Base-by-base conservation (phyloP, 352 stramenopile species). In the Pythium chondricola region DNA sequence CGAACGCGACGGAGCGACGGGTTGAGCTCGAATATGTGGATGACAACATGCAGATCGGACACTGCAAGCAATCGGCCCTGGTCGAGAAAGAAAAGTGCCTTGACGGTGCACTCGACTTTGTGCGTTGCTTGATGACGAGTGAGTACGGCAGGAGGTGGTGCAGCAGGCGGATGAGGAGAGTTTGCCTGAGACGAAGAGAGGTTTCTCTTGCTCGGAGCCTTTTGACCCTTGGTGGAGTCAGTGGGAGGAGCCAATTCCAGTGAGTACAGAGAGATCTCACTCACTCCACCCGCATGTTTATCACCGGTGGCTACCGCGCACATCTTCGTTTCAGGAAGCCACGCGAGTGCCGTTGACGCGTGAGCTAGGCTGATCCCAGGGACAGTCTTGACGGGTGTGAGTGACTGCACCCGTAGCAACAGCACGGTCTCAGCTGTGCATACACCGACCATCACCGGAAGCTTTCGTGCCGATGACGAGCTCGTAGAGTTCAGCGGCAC, bases 1-100 rank as follows among this genome's bases (percentile, higher is more conserved):
- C 31, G 31, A 25, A 48, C 48, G 31, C 38, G 60, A 5, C 43
- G 14, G 18, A 64, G 42, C 11, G 33, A n/a, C 2, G 39, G 33
- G n/a, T 40, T 32, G 26, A 61, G 10, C 16, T 50, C 52, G 30
- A 47, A 65, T 9, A 65, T 27, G 1, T 46, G 8, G 8, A 65
- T 6, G 2, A 21, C 17, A 3, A 17, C 7, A 25, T 53, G 51
- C n/a, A 48, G 40, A 50, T 65, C 57, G 2, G 45, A 56, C 8
- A 61, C 26, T 4, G 61, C 20, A 7, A 65, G 24, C 18, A 30
- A 21, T 16, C 39, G 45, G 2, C 57, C 51, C 13, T 16, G 24
- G 22, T 56, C 51, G 24, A 57, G 24, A 27, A 65, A 58, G 1
- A 20, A 30, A 16, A 60, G 3, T 11, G 13, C 25, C 8, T 43